Conservation (phyloP, 176 grass and related monocot genomes). For the Phyllostachys edulis region DNA sequence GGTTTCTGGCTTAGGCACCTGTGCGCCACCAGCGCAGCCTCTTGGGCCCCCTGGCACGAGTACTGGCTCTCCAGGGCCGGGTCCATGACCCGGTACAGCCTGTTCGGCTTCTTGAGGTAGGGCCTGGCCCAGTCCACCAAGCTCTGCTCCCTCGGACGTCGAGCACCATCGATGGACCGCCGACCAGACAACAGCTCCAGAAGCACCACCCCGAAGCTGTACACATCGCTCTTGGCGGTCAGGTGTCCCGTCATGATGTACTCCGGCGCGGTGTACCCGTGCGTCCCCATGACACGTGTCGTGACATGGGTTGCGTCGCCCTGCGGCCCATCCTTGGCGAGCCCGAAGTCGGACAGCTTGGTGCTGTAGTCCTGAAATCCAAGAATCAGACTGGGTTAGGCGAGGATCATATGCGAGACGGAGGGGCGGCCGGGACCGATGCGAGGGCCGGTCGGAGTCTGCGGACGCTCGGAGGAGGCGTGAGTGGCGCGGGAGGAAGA, state of each 20-base stretch:
- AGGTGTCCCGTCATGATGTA: constrained; percentile 83
- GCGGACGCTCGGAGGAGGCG: too few species aligned
- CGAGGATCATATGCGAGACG: background rate
- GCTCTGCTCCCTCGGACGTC: constrained; percentile 56
- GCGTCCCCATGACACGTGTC: constrained; percentile 78
- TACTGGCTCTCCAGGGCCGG: constrained; percentile 51
- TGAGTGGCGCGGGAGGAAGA: too few species aligned
- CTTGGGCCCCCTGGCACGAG: constrained; percentile 39
- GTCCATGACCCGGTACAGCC: constrained; percentile 59
- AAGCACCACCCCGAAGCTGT: constrained; percentile 74
- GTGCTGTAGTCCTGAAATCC: constrained; percentile 57
- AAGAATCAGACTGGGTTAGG: constrained; percentile 16
- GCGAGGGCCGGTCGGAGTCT: too few species aligned
- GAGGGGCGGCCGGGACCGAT: too few species aligned
- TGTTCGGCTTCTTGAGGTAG: constrained; percentile 45
- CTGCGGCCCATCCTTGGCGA: constrained; percentile 78
- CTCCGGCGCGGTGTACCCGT: constrained; percentile 69
- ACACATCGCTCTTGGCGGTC: constrained; percentile 66
- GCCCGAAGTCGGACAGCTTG: constrained; percentile 88
- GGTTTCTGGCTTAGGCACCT: constrained; percentile 63
- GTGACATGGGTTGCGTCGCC: constrained; percentile 75
- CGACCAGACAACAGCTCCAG: constrained; percentile 59
- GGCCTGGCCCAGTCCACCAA: constrained; percentile 63
- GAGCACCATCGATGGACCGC: constrained; percentile 39
- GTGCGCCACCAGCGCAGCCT: constrained; percentile 59